Evolutionary conservation across 345 rosid species (phyloP).

Genomic region (Salix arbutifolia): DNA sequence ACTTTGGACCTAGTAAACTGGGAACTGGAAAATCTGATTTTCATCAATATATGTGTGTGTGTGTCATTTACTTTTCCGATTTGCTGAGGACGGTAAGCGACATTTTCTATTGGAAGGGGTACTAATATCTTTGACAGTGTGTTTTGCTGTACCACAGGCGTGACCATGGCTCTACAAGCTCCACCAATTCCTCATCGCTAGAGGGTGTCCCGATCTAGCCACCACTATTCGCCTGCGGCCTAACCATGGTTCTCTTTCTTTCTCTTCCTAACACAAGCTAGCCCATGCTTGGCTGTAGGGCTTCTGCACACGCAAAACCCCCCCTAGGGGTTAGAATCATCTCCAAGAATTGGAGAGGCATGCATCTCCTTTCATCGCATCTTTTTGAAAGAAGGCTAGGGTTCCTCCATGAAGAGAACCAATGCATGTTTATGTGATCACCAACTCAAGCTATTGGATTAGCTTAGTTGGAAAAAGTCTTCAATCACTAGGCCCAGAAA

Average conservation of each 20-base stretch:
- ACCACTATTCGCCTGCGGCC: slow-evolving; percentile 49
- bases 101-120: slow-evolving; percentile 8
- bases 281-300: slow-evolving; percentile 48
- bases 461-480: slow-evolving; percentile 34
- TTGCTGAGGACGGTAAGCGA: too few relatives aligned
- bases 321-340: slow-evolving; percentile 46
- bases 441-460: slow-evolving; percentile 41
- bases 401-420: slow-evolving; percentile 51
- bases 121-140: slow-evolving; percentile 86
- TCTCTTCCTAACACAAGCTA: slow-evolving; percentile 28
- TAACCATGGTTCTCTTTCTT: slow-evolving; percentile 77
- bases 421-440: slow-evolving; percentile 19
- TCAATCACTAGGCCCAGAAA: slow-evolving; percentile 18
- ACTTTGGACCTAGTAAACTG: background rate
- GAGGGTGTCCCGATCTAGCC: slow-evolving; percentile 18
- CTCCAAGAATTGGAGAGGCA: slow-evolving; percentile 35
- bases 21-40: background rate
- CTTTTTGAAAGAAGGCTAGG: slow-evolving; percentile 22
- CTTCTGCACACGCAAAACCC: slow-evolving; percentile 48
- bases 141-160: slow-evolving; percentile 99
- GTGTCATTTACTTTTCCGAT: background rate
- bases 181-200: slow-evolving; percentile 63
- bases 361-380: slow-evolving; percentile 27
- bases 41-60: background rate
- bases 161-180: slow-evolving; percentile 61